Conservation (phyloP, 805 yeast genomes). For the Schizosaccharomyces japonicus region DNA sequence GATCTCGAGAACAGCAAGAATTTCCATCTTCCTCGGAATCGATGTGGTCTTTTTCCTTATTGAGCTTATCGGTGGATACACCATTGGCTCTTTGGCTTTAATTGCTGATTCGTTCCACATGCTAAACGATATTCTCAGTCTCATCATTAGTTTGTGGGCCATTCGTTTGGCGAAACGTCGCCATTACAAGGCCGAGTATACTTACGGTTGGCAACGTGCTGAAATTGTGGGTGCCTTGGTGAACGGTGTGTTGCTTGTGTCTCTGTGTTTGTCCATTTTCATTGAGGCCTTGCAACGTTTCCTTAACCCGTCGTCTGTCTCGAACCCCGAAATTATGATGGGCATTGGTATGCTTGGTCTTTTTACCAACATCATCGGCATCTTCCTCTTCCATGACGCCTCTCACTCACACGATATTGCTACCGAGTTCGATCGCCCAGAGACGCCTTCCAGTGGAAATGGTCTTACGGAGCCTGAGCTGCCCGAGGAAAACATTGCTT, state of each 20-base stretch:
- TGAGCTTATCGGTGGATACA: constrained; percentile 47
- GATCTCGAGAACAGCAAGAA: constrained; percentile 18
- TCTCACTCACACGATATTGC: constrained; percentile 37
- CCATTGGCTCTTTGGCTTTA: constrained; percentile 80
- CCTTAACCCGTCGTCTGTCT: constrained; percentile 51
- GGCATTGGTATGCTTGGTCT: constrained; percentile 69
- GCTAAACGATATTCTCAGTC: constrained; percentile 81
- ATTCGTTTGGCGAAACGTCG: constrained; percentile 65
- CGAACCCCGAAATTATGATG: constrained; percentile 61
- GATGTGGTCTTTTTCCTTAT: constrained; percentile 68
- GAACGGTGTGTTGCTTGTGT: constrained; percentile 78
- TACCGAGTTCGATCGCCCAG: constrained; percentile 19
- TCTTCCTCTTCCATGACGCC: constrained; percentile 71
- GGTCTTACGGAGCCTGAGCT: no score
- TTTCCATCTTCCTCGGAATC: constrained; percentile 41
- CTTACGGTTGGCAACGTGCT: constrained; percentile 96
- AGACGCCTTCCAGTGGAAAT: no score
- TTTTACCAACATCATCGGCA: constrained; percentile 57
- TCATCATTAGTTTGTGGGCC: constrained; percentile 86
- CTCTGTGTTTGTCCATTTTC: constrained; percentile 73
- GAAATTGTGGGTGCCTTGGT: constrained; percentile 87
- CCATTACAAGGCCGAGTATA: constrained; percentile 67
- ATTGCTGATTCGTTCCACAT: constrained; percentile 94
- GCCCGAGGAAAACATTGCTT: constrained; percentile 5
- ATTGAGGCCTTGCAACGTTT: constrained; percentile 84